Evolutionary conservation across 208 protist species (phyloP), one percentile per base, ranked within the genome.

Genomic region (Acanthamoeba castellanii): DNA sequence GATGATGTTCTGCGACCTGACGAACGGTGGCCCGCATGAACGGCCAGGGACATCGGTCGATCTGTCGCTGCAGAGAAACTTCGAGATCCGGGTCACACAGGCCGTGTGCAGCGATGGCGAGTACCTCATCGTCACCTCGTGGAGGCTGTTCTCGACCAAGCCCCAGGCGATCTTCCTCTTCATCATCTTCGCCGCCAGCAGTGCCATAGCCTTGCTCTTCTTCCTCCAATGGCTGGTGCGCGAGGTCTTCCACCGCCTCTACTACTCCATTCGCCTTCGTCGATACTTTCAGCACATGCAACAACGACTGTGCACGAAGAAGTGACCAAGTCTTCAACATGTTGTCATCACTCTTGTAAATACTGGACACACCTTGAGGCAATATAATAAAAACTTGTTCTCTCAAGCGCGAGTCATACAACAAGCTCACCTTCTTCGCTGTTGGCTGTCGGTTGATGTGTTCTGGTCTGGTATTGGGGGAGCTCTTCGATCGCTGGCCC

Each of bases 151-250:
- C 50, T 14, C 50, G 14, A 42, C 22, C 18, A 11, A 92, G 18
- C 87, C 87, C 16, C 16, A 11, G 8, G 22, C 87, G 32, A 32
- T 92, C 16, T 92, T 92, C 45, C 87, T 92, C 18, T 92, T 72
- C 64, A 14, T 76, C 87, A 92, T 76, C 81, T 88, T 88, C n/a
- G 1, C 64, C 25, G 7, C 34, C 0, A 42, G 81, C 81, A 14
- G 42, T 4, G 81, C 32, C 4, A n/a, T 88, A 0, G 81, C n/a
- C 0, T 1, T 25, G 6, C 14, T 55, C 50, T 88, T 66, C 52
- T 20, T 88, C 47, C 11, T 64, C 2, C 81, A 88, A 47, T 88
- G 81, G 81, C 22, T 64, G 25, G 50, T 66, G 7, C 81, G 81
- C 1, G 81, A 88, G 50, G 50, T 88, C 25, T 18, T 64, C 30